Evolutionary conservation across 108 stramenopile species (phyloP), one percentile per base, ranked within the genome.

Genomic region (Hondaea fermentalgiana): DNA sequence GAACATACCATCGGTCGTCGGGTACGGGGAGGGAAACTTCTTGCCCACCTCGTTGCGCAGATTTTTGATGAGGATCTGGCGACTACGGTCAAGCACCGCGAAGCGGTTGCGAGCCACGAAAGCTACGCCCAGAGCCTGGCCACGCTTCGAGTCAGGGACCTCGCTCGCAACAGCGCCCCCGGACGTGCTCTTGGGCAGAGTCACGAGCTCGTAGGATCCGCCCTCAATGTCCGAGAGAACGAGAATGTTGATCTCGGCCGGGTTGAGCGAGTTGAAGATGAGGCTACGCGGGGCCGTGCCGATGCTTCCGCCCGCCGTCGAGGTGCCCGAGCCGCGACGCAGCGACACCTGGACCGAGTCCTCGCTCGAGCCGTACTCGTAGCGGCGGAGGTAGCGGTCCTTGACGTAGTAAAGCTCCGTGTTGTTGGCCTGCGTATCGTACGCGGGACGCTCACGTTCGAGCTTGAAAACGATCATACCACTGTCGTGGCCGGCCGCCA

Each of bases 401-500:
- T 96, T 96, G 55, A 98, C 98, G 90, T 97, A 99, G 90, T 97
- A 97, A 71, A 99, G 72, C 58, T 96, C 95, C 83, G 92, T 91
- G 71, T 53, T 88, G 55, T 93, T 95, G 42, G 93, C 95, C 88
- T 93, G 72, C 25, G 93, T 72, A 64, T 95, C 94, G 88, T 94
- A 95, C 43, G 99, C 97, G 23, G 99, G 99, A 45, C 99, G 94
- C 60, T 99, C 99, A 53, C 98, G 94, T 91, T 98, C 98, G 14
- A 99, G 93, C 94, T 99, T 99, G 94, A 99, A 99, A 28, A 99
- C 99, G 90, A 98, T 96, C 98, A 99, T 98, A 90, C 99, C 99
- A 51, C 95, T 95, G 94, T 99, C 99, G 92, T 99, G 99, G 57
- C 99, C 99, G 17, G 99, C 99, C 4, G 99, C 99, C 72, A 99